Percentiles rank a stretch among this genome's conserved stretches.
phyloP scores from a whole-genome alignment of 805 yeast genomes.

The Teunomyces tritomae region DNA sequence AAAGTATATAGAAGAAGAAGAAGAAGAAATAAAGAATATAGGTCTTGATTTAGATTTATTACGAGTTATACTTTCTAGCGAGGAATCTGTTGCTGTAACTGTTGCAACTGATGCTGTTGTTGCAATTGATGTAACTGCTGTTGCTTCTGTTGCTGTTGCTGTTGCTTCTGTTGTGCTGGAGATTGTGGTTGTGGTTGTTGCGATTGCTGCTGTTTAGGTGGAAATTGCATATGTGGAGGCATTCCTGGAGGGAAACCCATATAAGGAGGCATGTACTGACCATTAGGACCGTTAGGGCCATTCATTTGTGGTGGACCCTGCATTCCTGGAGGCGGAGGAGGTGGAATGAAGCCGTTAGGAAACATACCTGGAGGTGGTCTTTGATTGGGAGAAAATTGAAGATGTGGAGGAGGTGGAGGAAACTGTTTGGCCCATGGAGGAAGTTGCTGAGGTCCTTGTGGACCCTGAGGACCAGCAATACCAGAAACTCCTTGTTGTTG shows the following conservation, averaged over 20 bases:
- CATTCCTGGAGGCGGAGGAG: conserved; percentile 12
- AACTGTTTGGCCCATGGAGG: conserved; percentile 29
- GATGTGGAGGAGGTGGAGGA: conserved; percentile 15
- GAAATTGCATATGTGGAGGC: conserved; percentile 16
- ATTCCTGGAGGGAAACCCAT: conserved; percentile 20
- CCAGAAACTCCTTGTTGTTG: conserved; percentile 3
- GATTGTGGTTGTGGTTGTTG: conserved; percentile 13
- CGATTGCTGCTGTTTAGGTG: conserved; percentile 6
- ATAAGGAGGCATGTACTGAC: conserved; percentile 8
- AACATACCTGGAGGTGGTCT: conserved; percentile 34
- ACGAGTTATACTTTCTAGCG: conserved; percentile 2
- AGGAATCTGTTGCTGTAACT: conserved; percentile 3
- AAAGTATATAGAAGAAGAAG: conserved; percentile 1
- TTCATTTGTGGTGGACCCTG: conserved; percentile 11
- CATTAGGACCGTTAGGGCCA: conserved; percentile 9
- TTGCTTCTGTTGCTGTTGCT: conserved; percentile 13
- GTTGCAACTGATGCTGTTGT: conserved; percentile 4
- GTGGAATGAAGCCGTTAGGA: conserved; percentile 28
- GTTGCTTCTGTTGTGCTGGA: conserved; percentile 12
- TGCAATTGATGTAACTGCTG: conserved; percentile 10
- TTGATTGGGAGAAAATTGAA: conserved; percentile 11
- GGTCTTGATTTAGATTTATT: not conserved
- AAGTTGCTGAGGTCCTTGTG: conserved; percentile 8
- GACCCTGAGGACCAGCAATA: not conserved
- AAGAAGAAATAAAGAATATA: not conserved